phyloP scores from a whole-genome alignment of 495 filamentous ascomycete species.

The Viridothelium virens region DNA sequence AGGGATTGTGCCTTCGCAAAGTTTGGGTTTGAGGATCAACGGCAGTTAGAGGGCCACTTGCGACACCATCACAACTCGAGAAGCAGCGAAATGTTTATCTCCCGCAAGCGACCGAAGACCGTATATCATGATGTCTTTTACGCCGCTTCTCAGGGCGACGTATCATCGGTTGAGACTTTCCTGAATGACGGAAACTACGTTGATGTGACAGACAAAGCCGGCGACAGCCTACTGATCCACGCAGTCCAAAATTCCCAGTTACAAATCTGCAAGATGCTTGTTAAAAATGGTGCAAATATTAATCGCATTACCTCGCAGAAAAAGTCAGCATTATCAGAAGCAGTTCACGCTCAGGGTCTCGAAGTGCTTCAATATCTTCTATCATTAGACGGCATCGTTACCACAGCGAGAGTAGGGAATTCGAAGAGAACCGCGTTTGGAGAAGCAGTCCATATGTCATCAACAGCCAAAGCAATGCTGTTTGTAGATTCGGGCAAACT shows the following conservation, averaged over 20 bases:
- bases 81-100: neutral
- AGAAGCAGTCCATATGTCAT: neutral
- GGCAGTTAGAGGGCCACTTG: neutral
- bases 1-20: constrained; percentile 6
- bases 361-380: constrained; percentile 7
- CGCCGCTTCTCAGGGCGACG: constrained; percentile 5
- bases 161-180: neutral
- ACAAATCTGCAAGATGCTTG: neutral
- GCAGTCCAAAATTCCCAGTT: neutral
- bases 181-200: constrained; percentile 5
- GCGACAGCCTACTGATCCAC: neutral
- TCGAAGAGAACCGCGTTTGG: neutral
- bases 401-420: neutral
- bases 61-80: neutral
- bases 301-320: neutral
- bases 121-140: neutral
- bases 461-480: constrained; percentile 2
- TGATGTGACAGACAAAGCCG: neutral
- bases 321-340: neutral
- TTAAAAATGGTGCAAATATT: neutral
- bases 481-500: constrained; percentile 5
- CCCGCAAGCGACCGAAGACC: neutral
- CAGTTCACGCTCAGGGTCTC: constrained; percentile 1
- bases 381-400: neutral
- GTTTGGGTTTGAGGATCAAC: constrained; percentile 3